Conservation (phyloP, 2,329 filamentous ascomycete genomes). For the Ascochyta fabae region DNA sequence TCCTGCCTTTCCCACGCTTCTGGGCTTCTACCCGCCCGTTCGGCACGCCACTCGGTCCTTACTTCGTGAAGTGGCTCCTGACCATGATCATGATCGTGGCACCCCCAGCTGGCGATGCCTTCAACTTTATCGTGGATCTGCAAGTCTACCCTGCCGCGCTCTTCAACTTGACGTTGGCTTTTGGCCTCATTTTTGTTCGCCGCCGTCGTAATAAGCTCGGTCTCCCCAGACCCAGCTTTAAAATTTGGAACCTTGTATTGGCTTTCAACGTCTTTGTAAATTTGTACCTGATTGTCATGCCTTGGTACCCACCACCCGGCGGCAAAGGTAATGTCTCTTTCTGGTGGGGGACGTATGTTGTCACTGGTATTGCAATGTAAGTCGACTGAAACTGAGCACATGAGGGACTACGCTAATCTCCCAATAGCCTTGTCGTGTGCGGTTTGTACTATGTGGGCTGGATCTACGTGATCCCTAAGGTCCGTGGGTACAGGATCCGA, state of each 20-base stretch:
- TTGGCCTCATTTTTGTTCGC: constrained; percentile 66
- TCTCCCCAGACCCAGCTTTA: constrained; percentile 60
- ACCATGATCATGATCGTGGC: constrained; percentile 67
- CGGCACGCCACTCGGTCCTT: constrained; percentile 66
- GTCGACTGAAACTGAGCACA: constrained; percentile 37
- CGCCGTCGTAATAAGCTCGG: constrained; percentile 60
- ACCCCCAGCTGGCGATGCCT: constrained; percentile 67
- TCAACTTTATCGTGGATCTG: constrained; percentile 67
- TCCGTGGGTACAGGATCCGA: constrained; percentile 61
- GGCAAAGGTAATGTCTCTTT: constrained; percentile 73
- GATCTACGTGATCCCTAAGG: constrained; percentile 63
- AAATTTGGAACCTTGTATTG: constrained; percentile 64
- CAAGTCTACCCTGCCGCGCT: constrained; percentile 64
- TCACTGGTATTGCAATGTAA: constrained; percentile 68
- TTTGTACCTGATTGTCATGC: constrained; percentile 68
- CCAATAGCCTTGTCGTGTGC: constrained; percentile 58
- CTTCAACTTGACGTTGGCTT: constrained; percentile 63
- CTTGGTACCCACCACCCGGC: constrained; percentile 70
- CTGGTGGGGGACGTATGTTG: constrained; percentile 73
- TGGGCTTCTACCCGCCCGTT: constrained; percentile 69
- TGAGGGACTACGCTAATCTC: neutral
- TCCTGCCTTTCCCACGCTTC: constrained; percentile 65
- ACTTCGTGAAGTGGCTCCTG: constrained; percentile 63
- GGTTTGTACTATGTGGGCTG: constrained; percentile 65
- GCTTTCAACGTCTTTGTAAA: constrained; percentile 67